Percentiles rank a stretch among this genome's conserved stretches.
These are phyloP conservation scores for Trichophyton schoenleinii DNA, from an alignment of 2,329 filamentous ascomycete species.

Conservation along the genomic window DNA sequence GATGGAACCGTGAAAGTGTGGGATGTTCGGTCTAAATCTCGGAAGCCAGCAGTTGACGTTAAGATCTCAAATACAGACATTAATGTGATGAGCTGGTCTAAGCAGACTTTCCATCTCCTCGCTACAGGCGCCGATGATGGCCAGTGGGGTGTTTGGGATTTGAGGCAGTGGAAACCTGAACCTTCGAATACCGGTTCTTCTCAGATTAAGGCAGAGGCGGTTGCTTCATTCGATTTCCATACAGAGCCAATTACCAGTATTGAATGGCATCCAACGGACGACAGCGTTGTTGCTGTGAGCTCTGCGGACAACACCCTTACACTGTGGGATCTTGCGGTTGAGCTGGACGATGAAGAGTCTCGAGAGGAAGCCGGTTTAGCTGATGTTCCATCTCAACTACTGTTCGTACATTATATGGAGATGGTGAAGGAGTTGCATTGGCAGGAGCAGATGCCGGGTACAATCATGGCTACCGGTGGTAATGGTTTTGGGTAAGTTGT, in stretches of 20 bases:
- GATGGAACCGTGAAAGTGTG: constrained; percentile 93
- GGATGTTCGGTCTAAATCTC: constrained; percentile 84
- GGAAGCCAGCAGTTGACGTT: constrained; percentile 75
- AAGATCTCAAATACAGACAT: constrained; percentile 75
- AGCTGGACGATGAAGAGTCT: constrained; percentile 84
- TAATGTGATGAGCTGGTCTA: constrained; percentile 94
- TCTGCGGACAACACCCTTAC: constrained; percentile 90
- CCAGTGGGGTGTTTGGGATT: constrained; percentile 89
- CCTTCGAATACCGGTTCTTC: constrained; percentile 33
- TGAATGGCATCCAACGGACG: constrained; percentile 95
- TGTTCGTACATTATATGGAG: constrained; percentile 95
- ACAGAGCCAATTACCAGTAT: constrained; percentile 91
- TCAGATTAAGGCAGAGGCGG: constrained; percentile 53
- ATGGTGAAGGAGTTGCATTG: constrained; percentile 93
- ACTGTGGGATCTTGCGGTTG: constrained; percentile 91
- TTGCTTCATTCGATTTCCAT: constrained; percentile 92
- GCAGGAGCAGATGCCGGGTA: constrained; percentile 91
- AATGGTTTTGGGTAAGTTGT: constrained; percentile 54
- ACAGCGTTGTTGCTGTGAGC: constrained; percentile 86
- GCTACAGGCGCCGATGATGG: constrained; percentile 90
- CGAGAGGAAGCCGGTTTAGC: constrained; percentile 75
- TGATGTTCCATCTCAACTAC: constrained; percentile 82
- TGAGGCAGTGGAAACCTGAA: constrained; percentile 80
- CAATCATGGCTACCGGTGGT: constrained; percentile 78
- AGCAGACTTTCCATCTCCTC: constrained; percentile 74